Base-by-base conservation (phyloP, 75 land plant genomes). In the Pinus taeda region DNA sequence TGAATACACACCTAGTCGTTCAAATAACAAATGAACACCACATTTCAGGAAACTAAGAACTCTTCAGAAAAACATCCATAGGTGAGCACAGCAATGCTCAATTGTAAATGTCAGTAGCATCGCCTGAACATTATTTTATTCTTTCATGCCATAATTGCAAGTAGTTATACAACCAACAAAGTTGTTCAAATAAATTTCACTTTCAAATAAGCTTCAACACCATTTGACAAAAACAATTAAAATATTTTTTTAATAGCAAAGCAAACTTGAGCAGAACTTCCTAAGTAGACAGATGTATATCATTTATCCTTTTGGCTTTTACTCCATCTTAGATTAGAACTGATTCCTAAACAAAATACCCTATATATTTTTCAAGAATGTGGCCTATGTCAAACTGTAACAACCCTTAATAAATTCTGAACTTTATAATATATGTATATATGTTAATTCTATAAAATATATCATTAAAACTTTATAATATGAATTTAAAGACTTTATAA, bases 1-100 rank as follows among this genome's bases (percentile, higher is more conserved):
- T 96, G 74, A 96, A 96, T 36, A 96, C 79, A 77, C 98, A 96
- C 90, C 92, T 96, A 83, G 55, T 39, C 15, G 49, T 61, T n/a
- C 26, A 4, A 75, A 75, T 14, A 65, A 65, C 17, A 65, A 65
- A 65, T 36, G 17, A 33, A 33, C 17, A 65, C 39, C 39, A 12
- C 13, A 65, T 65, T 30, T 30, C 26, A 17, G 36, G 69, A 65
- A 65, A 65, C n/a, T 65, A 65, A 1, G 8, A 65, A 36, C 67
- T 36, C 69, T 30, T 36, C 39, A 33, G 2, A 30, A 62, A 62
- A 62, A 65, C 17, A 65, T 36, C 39, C 39, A 33, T 33, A 36
- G 69, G 39, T 65, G 36, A 64, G 3, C 17, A 29, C 39, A 15
- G 39, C 39, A 15, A 15, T 65, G 67, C 36, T 33, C 42, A 65